phyloP scores from a whole-genome alignment of 306 rosid genomes.

The Psophocarpus tetragonolobus region DNA sequence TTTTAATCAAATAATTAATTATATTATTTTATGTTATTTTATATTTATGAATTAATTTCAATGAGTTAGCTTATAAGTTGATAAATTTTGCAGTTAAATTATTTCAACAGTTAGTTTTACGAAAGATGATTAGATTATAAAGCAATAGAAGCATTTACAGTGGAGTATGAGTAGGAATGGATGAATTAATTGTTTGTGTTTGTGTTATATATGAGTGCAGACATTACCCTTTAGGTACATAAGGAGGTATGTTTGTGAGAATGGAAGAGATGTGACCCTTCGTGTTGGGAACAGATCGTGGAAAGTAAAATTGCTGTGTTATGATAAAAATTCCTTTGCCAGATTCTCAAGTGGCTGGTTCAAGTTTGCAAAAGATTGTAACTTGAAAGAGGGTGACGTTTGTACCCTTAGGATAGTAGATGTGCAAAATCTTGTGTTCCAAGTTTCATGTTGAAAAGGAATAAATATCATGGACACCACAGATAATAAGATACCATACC shows the following conservation, averaged over 20 bases:
- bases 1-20: no score
- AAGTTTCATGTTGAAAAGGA: conserved; percentile 20
- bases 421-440: background rate
- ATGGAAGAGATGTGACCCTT: background rate
- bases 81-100: no score
- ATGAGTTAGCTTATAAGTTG: no score
- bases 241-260: background rate
- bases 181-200: background rate
- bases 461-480: background rate
- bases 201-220: background rate
- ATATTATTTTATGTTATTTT: no score
- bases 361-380: background rate
- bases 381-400: conserved; percentile 35
- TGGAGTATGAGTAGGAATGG: background rate
- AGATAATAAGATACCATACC: no score
- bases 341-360: conserved; percentile 31
- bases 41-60: no score
- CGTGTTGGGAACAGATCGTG: conserved; percentile 1
- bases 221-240: background rate
- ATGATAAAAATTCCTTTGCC: background rate
- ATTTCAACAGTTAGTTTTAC: no score
- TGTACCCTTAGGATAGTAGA: conserved; percentile 41
- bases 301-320: background rate
- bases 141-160: no score
- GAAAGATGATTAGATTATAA: no score